Conservation (phyloP, 306 rosid genomes). For the Lathyrus sativus region DNA sequence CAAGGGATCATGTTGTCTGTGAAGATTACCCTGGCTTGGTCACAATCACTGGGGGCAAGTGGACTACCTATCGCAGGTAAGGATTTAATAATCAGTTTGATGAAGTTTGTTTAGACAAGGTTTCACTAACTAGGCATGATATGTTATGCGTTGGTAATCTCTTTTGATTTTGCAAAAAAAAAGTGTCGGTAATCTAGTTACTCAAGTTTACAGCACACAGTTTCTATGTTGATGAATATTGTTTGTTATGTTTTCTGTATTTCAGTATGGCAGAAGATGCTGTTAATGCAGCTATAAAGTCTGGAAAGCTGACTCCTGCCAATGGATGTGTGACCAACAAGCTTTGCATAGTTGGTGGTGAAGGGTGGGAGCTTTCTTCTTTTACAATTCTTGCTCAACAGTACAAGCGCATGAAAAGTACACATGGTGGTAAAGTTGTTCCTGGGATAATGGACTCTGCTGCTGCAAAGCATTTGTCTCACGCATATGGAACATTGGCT, state of each 20-base stretch:
- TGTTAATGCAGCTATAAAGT: slow-evolving; percentile 84
- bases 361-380: slow-evolving; percentile 91
- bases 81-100: slow-evolving; percentile 28
- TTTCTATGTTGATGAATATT: slow-evolving; percentile 29
- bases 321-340: slow-evolving; percentile 68
- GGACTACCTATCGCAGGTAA: slow-evolving; percentile 99
- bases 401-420: slow-evolving; percentile 82
- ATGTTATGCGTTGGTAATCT: background rate
- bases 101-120: slow-evolving; percentile 37
- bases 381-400: slow-evolving; percentile 94
- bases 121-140: slow-evolving; percentile 31
- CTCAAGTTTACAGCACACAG: slow-evolving; percentile 33
- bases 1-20: slow-evolving; percentile 98
- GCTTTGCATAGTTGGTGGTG: slow-evolving; percentile 76
- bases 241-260: slow-evolving; percentile 39
- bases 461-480: slow-evolving; percentile 86
- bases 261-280: slow-evolving; percentile 99
- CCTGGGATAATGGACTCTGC: slow-evolving; percentile 92
- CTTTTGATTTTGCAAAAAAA: too few relatives aligned
- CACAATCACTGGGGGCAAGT: slow-evolving; percentile 98
- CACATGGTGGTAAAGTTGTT: slow-evolving; percentile 74
- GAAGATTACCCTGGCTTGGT: slow-evolving; percentile 98
- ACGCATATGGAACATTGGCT: slow-evolving; percentile 80
- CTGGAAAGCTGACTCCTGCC: slow-evolving; percentile 79
- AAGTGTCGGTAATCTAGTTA: background rate